phyloP scores from a whole-genome alignment of 306 rosid species.

The Ormosia semicastrata region DNA sequence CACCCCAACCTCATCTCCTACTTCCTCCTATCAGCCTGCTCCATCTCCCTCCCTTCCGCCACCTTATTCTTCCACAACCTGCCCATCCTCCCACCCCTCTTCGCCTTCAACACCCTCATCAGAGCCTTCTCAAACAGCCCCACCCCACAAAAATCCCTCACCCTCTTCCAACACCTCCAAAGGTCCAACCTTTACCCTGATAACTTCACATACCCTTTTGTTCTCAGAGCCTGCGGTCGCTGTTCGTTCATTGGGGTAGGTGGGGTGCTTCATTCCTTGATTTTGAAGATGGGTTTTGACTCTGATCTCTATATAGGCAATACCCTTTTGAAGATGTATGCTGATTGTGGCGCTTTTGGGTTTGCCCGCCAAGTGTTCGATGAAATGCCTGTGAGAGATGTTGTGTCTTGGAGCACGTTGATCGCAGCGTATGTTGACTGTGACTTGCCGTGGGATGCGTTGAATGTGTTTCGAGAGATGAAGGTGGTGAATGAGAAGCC shows the following conservation, averaged over 20 bases:
- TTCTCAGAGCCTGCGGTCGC: conserved; percentile 50
- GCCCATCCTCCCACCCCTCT: conserved; percentile 50
- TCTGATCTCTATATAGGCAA: conserved; percentile 38
- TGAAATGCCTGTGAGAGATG: conserved; percentile 51
- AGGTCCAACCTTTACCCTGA: conserved; percentile 33
- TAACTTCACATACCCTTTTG: conserved; percentile 57
- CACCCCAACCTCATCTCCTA: conserved; percentile 27
- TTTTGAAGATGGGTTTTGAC: conserved; percentile 37
- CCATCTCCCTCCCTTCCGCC: conserved; percentile 38
- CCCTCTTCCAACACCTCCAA: conserved; percentile 39
- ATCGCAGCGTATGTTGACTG: conserved; percentile 48
- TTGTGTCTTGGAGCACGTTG: conserved; percentile 66
- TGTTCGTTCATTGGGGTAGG: conserved; percentile 28
- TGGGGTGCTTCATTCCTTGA: conserved; percentile 43
- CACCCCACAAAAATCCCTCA: conserved; percentile 31
- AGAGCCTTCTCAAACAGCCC: conserved; percentile 41
- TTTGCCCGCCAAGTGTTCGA: conserved; percentile 50
- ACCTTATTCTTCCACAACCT: conserved; percentile 30
- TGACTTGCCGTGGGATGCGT: conserved; percentile 32
- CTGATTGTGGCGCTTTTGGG: conserved; percentile 20
- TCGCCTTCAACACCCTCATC: conserved; percentile 49
- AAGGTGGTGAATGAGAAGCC: conserved; percentile 30
- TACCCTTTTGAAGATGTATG: conserved; percentile 49
- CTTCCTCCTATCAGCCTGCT: conserved; percentile 20
- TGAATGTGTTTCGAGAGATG: conserved; percentile 43